Base-by-base conservation (phyloP, 148 eudicot species). In the Simmondsia chinensis region DNA sequence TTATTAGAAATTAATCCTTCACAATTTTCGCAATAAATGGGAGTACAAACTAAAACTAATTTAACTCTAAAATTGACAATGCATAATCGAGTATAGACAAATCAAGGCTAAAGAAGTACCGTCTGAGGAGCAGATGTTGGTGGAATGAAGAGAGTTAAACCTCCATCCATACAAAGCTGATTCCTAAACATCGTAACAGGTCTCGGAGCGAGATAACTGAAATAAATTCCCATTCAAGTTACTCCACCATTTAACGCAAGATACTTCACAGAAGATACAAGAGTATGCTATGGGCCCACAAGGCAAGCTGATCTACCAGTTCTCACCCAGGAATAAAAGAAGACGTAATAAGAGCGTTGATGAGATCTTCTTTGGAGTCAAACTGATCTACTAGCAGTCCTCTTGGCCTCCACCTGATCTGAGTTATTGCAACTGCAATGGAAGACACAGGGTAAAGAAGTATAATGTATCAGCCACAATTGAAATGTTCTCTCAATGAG, bases 281-380 rank as follows among this genome's bases (percentile, higher is more conserved):
- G n/a, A n/a, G n/a, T n/a, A n/a, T n/a, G n/a, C n/a, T n/a, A n/a
- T n/a, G n/a, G n/a, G n/a, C n/a, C n/a, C n/a, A 9, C 5, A 44
- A 56, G 11, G 32, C 3, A 49, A 41, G 7, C 14, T 18, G n/a
- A 32, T 43, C 23, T 21, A 11, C 13, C 28, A 20, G n/a, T n/a
- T n/a, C 60, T 35, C 60, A 91, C 96, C 95, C 99, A n/a, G 99
- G 99, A 57, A 91, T 86, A 45, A 91, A 91, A 48, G 99, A 91
- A 23, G 99, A 91, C 13, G 99, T 91, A 45, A 91, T 42, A 38
- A 91, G 75, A 21, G 99, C 99, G 63, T 91, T 74, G 48, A 91
- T 82, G 45, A 91, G 87, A 73, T 91, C 99, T 46, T 91, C 96
- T 66, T 69, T 86, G 41, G 99, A 91, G 71, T 91, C 99, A 46